Base-by-base conservation (phyloP, 176 grass and related monocot genomes). In the Olyra latifolia region DNA sequence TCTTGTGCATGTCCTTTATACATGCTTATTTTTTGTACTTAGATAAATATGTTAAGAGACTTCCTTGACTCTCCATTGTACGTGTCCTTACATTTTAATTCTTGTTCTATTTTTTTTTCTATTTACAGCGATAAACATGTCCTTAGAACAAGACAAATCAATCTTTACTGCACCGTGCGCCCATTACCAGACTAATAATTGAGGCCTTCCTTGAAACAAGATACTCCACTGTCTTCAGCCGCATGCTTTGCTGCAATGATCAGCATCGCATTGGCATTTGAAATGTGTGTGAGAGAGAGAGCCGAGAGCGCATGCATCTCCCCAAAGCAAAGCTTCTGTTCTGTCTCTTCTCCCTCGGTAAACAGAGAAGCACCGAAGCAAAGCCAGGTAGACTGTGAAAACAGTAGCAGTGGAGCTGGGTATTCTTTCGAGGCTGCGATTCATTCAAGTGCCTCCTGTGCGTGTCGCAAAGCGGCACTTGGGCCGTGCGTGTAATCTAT, bases 251-350 rank as follows among this genome's bases (percentile, higher is more conserved):
- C 55, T 48, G 69, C 44, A 78, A 78, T 17, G 20, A 24, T 64
- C 78, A 10, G 43, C 35, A 19, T 13, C 46, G 44, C 66, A 72
- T 85, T 55, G 83, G 66, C 83, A 25, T 85, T 65, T 38, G 75
- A 72, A 79, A 71, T 62, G 32, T 9, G 45, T 50, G 28, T 8
- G 68, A 11, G 19, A 10, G 19, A 38, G n/a, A 25, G n/a, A n/a
- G n/a, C n/a, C 32, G 32, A 35, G 32, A n/a, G n/a, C n/a, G 40
- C 19, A 41, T 76, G 38, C 81, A 12, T 22, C 3, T 22, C 74
- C 82, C n/a, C n/a, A n/a, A n/a, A n/a, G n/a, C 54, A 70, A 84
- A 42, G 76, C 68, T 57, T 66, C 69, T 40, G 35, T 40, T 66
- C 38, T 19, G 22, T 15, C 65, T 43, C 10, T 23, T 69, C 13